Conservation (phyloP, 345 rosid species). For the Sonneratia alba region DNA sequence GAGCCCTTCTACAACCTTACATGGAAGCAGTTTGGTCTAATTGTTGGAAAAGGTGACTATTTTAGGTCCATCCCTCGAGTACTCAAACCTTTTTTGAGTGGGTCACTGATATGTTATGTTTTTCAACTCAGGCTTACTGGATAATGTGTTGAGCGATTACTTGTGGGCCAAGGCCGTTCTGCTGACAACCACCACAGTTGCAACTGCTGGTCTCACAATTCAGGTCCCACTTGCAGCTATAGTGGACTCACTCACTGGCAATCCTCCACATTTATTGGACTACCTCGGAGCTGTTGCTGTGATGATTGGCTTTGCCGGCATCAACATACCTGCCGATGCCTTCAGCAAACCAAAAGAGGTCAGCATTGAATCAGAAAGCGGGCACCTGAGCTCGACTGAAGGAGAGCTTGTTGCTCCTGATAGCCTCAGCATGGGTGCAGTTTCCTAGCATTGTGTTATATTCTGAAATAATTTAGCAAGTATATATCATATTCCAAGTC, state of each 20-base stretch:
- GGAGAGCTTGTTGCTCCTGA: slow-evolving; percentile 7
- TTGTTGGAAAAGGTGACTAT: slow-evolving; percentile 69
- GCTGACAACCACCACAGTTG: slow-evolving; percentile 83
- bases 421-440: slow-evolving; percentile 7
- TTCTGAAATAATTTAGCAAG: background rate
- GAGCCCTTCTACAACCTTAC: slow-evolving; percentile 58
- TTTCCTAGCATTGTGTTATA: slow-evolving; percentile 14
- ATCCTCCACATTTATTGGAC: slow-evolving; percentile 55
- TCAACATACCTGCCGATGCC: slow-evolving; percentile 58
- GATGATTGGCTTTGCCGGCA: slow-evolving; percentile 83
- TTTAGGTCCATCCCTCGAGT: background rate
- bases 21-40: slow-evolving; percentile 59
- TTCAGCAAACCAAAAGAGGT: slow-evolving; percentile 37
- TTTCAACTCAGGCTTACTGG: slow-evolving; percentile 53
- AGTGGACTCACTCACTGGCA: slow-evolving; percentile 64
- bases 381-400: slow-evolving; percentile 7
- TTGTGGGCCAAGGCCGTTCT: slow-evolving; percentile 94
- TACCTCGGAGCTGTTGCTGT: slow-evolving; percentile 82
- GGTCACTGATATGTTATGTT: background rate
- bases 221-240: slow-evolving; percentile 95
- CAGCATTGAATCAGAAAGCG: slow-evolving; percentile 28
- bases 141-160: slow-evolving; percentile 88
- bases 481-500: background rate
- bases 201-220: slow-evolving; percentile 85
- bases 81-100: background rate